Base-by-base conservation (phyloP, 1,139 yeast genomes). In the Fermentozyma sake region DNA sequence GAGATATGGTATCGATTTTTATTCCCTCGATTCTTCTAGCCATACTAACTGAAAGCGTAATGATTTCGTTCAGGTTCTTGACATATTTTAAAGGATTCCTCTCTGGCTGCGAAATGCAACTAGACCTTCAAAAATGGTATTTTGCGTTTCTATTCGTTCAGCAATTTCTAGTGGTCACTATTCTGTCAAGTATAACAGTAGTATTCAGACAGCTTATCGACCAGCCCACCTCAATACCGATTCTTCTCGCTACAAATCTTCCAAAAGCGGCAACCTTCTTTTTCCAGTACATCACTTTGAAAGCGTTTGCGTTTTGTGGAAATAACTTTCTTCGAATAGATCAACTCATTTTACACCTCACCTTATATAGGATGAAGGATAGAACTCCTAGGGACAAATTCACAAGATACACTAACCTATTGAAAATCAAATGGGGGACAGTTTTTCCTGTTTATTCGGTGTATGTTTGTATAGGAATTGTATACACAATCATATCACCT, bases 201-300 rank as follows among this genome's bases (percentile, higher is more conserved):
- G 71, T 86, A 0, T 55, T 81, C 23, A 77, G 76, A 36, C 79
- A 75, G 36, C 59, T 82, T 3, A 58, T 85, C 5, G 77, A 76
- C 32, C 77, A 76, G 35, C 95, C 95, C 3, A 72, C 79, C 0
- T 74, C 83, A 2, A 72, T 83, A 6, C 86, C 94, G 1, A 62
- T 75, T 4, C 54, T 84, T 29, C 55, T 85, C 24, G 95, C 95
- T 0, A 64, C 71, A 5, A 83, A 84, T 44, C 58, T 85, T 24
- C 95, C 95, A 0, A 82, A 80, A 45, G 79, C 93, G 13, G 82
- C 94, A 2, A 82, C 80, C 29, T 85, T 85, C 45, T 85, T 84
- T 55, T 78, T 79, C 46, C 82, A 87, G 4, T 82, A 77, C 42
- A 62, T 84, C 18, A 62, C 85, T 1, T 60, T 85, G 22, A 77